Evolutionary conservation across 2,329 filamentous ascomycete genomes (phyloP), one percentile per base, ranked within the genome.

Genomic region (Arthroderma uncinatum): DNA sequence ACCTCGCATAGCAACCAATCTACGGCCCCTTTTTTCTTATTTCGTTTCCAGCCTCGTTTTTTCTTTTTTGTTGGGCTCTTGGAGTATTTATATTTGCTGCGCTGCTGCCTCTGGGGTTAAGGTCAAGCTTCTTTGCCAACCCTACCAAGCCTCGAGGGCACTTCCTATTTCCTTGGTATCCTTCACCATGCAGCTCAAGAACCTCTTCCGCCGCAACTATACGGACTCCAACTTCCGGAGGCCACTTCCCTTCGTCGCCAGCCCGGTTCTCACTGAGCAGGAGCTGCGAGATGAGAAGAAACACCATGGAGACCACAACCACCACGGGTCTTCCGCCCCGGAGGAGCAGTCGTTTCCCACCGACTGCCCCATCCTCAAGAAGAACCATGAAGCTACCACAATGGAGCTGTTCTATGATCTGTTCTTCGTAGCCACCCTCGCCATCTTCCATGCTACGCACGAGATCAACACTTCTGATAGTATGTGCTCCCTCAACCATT

Each of bases 361-460:
- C 9, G 39, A 37, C n/a, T 30, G 34, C 10, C 53, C 53, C 2
- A 16, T 23, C 21, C 34, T 55, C n/a, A 40, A 55, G 25, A 55
- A 44, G 53, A 37, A 47, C 40, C 53, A 42, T 34, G 40, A 37
- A 42, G 36, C 53, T 12, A 47, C 34, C 2, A 76, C 78, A n/a
- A 74, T 79, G 47, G 76, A 82, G 63, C 70, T 82, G 2, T 82
- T 82, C 64, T 82, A 79, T 62, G 80, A 82, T 64, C 69, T 83
- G 0, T 82, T 82, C 63, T 80, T 82, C 58, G 79, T 84, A 4
- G 82, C 82, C 57, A 86, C 85, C 62, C 72, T 85, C 55, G 81
- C 79, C 4, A 82, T 83, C 12, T 86, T 86, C 64, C 81, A 79
- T 5, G 73, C 73, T 8, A 73, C 75, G 1, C 77, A 80, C 61